phyloP scores from a whole-genome alignment of 768 basidiomycete genomes.

The Leccinum obscurum region DNA sequence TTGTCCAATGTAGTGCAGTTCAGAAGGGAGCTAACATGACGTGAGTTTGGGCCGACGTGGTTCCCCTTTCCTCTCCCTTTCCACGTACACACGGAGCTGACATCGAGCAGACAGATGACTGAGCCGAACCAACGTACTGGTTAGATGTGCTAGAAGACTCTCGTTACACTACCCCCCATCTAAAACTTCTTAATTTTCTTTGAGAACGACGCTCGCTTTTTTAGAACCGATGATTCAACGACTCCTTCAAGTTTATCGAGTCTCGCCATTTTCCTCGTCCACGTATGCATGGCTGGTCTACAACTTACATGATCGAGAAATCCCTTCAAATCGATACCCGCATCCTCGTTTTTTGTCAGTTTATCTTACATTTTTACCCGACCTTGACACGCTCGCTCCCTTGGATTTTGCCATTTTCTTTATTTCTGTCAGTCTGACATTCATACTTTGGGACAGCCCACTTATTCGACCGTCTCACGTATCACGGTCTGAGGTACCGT shows the following conservation, averaged over 20 bases:
- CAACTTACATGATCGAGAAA: conserved; percentile 9
- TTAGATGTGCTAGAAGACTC: neutral
- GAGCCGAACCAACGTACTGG: neutral
- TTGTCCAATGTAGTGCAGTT: neutral
- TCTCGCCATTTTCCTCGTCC: neutral
- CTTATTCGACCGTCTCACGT: neutral
- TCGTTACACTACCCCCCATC: neutral
- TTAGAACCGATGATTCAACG: conserved; percentile 3
- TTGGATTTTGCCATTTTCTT: neutral
- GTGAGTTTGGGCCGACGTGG: conserved; percentile 5
- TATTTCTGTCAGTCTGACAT: neutral
- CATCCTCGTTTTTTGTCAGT: neutral
- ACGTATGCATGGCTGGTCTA: neutral
- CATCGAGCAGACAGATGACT: neutral
- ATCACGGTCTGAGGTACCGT: neutral
- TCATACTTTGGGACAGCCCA: neutral
- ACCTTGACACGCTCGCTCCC: neutral
- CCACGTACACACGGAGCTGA: neutral
- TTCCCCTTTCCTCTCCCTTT: neutral
- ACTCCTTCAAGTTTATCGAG: neutral
- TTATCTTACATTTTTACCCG: neutral
- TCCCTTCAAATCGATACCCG: conserved; percentile 16
- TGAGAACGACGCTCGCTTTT: neutral
- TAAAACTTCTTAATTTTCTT: neutral
- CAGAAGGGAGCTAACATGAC: neutral